Conservation (phyloP, 2,329 filamentous ascomycete genomes). For the Ceratocystis lukuohia region DNA sequence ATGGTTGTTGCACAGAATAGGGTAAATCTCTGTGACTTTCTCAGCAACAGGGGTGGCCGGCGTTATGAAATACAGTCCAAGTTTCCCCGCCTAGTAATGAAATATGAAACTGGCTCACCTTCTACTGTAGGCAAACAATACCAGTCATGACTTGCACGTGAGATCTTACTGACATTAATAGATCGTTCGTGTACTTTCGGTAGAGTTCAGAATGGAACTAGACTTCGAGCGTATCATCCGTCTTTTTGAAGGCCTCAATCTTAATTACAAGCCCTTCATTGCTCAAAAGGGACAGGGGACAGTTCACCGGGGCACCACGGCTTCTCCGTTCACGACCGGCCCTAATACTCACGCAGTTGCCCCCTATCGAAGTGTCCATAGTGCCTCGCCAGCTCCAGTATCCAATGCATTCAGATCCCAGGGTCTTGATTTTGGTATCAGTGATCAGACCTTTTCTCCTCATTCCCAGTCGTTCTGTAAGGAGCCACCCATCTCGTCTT, state of each 20-base stretch:
- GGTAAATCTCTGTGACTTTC: slow-evolving; percentile 15
- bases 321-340: slow-evolving; percentile 9
- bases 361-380: slow-evolving; percentile 12
- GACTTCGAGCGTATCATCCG: slow-evolving; percentile 14
- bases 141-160: neutral
- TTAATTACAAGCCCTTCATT: slow-evolving; percentile 16
- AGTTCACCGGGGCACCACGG: slow-evolving; percentile 12
- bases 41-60: neutral
- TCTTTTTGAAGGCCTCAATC: slow-evolving; percentile 15
- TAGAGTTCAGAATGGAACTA: slow-evolving; percentile 13
- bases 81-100: slow-evolving; percentile 16
- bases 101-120: slow-evolving; percentile 12
- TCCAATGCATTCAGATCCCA: slow-evolving; percentile 8
- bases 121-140: slow-evolving; percentile 7
- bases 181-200: slow-evolving; percentile 15
- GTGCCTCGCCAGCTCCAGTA: slow-evolving; percentile 14
- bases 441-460: neutral
- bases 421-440: neutral
- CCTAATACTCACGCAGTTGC: neutral
- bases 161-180: neutral
- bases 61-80: slow-evolving; percentile 18
- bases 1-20: neutral
- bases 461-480: neutral
- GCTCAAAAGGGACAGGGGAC: neutral
- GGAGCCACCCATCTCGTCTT: neutral